Evolutionary conservation across 768 basidiomycete species (phyloP).

Genomic region (Jaapia argillacea): DNA sequence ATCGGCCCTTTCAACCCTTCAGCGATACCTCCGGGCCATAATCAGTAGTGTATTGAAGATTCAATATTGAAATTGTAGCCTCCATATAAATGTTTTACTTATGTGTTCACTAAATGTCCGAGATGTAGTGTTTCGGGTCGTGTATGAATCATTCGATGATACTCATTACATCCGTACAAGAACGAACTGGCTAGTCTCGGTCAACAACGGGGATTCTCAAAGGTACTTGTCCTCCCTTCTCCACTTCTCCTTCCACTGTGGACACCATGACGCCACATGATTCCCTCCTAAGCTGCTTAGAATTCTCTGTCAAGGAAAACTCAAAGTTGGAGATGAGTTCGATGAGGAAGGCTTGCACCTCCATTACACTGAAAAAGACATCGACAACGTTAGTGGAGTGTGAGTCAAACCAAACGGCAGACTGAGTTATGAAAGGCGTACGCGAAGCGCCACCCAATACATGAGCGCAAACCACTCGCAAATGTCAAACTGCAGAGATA

Average conservation of each 20-base stretch:
- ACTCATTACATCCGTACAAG: too few species aligned
- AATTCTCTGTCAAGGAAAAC: slow-evolving; percentile 25
- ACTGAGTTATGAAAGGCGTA: not conserved
- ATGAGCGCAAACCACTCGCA: slow-evolving; percentile 14
- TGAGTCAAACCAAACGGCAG: not conserved
- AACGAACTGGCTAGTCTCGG: slow-evolving; percentile 7
- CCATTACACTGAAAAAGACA: slow-evolving; percentile 23
- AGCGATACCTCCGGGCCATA: too few species aligned
- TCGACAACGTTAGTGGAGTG: not conserved
- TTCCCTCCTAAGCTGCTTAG: slow-evolving; percentile 18
- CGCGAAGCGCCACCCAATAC: slow-evolving; percentile 16
- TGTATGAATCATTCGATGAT: too few species aligned
- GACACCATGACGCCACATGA: slow-evolving; percentile 23
- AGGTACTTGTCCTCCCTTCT: slow-evolving; percentile 22
- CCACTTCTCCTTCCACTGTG: slow-evolving; percentile 21
- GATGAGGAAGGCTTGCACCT: slow-evolving; percentile 50
- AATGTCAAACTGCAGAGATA: slow-evolving; percentile 12
- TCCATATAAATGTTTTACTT: too few species aligned
- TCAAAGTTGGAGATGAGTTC: slow-evolving; percentile 46
- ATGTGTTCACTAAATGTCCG: too few species aligned
- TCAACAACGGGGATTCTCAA: slow-evolving; percentile 15
- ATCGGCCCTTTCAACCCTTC: too few species aligned
- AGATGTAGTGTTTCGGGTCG: too few species aligned
- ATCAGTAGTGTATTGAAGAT: too few species aligned
- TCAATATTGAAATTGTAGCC: too few species aligned